Conservation (phyloP, 1,139 yeast species). For the Geotrichum siamense region DNA sequence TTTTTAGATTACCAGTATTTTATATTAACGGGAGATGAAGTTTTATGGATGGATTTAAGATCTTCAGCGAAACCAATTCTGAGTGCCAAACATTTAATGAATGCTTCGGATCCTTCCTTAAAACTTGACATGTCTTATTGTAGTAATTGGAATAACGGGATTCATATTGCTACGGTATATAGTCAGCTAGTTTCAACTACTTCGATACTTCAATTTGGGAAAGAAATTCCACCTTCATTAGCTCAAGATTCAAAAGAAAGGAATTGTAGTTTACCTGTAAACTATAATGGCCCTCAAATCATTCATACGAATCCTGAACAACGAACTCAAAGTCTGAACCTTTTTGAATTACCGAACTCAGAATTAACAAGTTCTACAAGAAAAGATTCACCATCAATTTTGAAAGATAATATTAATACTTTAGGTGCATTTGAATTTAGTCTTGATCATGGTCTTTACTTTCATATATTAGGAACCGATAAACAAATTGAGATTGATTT, state of each 20-base stretch:
- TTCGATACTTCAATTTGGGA: constrained; percentile 14
- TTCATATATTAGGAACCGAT: constrained; percentile 11
- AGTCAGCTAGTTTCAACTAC: constrained; percentile 8
- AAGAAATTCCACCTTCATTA: constrained; percentile 3
- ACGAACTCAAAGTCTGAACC: constrained; percentile 13
- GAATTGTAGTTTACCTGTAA: constrained; percentile 8
- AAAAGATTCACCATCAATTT: background rate
- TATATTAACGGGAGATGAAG: constrained; percentile 25
- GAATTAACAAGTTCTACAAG: background rate
- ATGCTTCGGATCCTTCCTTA: constrained; percentile 50
- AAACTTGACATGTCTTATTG: constrained; percentile 35
- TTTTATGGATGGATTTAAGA: constrained; percentile 28
- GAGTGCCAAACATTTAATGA: constrained; percentile 65
- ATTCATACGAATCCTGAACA: constrained; percentile 10
- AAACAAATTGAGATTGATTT: constrained; percentile 6
- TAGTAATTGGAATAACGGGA: constrained; percentile 20
- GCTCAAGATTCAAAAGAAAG: constrained; percentile 1
- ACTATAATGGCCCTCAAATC: constrained; percentile 1
- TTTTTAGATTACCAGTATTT: constrained; percentile 21
- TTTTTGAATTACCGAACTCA: constrained; percentile 7
- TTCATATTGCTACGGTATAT: constrained; percentile 15
- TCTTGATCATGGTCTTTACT: constrained; percentile 12
- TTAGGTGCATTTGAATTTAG: constrained; percentile 14
- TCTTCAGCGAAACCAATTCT: constrained; percentile 38
- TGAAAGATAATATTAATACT: background rate